Conservation (phyloP, 2,329 filamentous ascomycete species). For the Corniculantispora saksenae region DNA sequence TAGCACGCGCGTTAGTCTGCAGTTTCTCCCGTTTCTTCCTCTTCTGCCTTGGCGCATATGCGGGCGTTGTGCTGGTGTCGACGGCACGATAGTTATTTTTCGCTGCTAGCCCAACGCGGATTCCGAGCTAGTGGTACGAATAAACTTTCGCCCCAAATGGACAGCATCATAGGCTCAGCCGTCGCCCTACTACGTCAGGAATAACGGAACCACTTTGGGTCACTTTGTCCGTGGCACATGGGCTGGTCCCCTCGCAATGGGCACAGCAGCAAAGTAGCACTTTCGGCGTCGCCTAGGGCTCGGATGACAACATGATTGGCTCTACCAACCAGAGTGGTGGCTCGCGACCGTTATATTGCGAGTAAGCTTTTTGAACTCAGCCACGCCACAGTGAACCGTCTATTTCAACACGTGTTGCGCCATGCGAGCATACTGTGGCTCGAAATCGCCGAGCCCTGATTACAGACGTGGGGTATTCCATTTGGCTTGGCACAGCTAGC, state of each 20-base stretch:
- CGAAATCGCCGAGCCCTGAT: conserved; percentile 1
- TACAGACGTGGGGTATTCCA: neutral
- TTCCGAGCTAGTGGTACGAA: neutral
- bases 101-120: neutral
- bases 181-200: neutral
- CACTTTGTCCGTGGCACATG: neutral
- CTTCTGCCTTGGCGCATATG: conserved; percentile 5
- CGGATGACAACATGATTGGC: conserved; percentile 7
- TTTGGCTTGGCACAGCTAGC: conserved; percentile 1
- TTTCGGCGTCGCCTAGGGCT: conserved; percentile 4
- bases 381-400: neutral
- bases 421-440: neutral
- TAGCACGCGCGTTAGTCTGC: neutral
- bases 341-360: conserved; percentile 13
- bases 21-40: conserved; percentile 12
- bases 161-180: neutral
- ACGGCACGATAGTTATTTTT: neutral
- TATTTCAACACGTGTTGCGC: conserved; percentile 12
- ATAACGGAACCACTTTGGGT: neutral
- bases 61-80: neutral
- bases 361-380: conserved; percentile 14
- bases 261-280: neutral
- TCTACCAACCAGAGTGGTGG: neutral
- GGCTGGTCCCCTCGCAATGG: conserved; percentile 1
- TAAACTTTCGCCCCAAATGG: neutral